Conservation (phyloP, 2,329 filamentous ascomycete species). For the Apiospora marii region DNA sequence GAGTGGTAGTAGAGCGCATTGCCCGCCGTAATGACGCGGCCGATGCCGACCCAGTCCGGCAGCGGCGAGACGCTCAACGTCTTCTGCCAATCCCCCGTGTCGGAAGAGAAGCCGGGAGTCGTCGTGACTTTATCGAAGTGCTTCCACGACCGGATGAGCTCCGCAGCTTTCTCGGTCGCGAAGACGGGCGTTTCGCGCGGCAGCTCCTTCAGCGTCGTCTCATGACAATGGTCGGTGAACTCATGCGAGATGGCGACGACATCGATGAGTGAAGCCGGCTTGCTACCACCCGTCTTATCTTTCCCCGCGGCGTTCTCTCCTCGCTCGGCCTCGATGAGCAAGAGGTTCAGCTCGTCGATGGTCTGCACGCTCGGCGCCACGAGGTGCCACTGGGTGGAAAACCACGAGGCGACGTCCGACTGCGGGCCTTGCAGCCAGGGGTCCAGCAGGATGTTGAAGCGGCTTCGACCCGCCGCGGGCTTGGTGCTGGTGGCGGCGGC, state of each 20-base stretch:
- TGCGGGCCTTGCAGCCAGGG: conserved; percentile 71
- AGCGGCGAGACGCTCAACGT: conserved; percentile 45
- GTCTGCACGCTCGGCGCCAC: conserved; percentile 60
- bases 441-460: conserved; percentile 71
- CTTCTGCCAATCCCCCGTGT: conserved; percentile 35
- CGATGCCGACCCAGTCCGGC: conserved; percentile 68
- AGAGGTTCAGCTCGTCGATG: conserved; percentile 61
- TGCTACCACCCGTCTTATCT: conserved; percentile 27
- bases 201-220: conserved; percentile 65
- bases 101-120: conserved; percentile 53
- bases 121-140: conserved; percentile 65
- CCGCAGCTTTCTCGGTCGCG: conserved; percentile 65
- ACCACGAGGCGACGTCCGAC: conserved; percentile 69
- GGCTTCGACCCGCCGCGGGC: conserved; percentile 48
- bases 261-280: conserved; percentile 57
- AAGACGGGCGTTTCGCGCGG: conserved; percentile 63
- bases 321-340: conserved; percentile 58
- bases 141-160: conserved; percentile 62
- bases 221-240: conserved; percentile 74
- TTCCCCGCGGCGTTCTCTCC: conserved; percentile 27
- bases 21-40: conserved; percentile 59
- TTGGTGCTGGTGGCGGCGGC: conserved; percentile 48
- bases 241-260: conserved; percentile 68
- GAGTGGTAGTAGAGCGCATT: conserved; percentile 69
- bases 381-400: conserved; percentile 71